Evolutionary conservation across 2,329 filamentous ascomycete species (phyloP).

Genomic region (Fusarium concolor): DNA sequence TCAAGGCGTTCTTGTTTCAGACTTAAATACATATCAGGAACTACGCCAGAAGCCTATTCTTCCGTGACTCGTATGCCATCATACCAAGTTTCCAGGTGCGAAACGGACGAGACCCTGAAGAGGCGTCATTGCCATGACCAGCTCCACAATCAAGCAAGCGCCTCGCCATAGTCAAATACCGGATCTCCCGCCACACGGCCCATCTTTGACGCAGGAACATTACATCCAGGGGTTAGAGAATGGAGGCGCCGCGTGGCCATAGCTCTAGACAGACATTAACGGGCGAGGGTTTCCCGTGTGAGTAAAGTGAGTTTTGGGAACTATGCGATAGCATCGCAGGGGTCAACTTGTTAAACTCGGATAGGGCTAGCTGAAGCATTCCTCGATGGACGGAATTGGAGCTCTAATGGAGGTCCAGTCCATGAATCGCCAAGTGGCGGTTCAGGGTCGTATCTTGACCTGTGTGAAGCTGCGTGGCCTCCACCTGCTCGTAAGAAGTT

Average conservation of each 20-base stretch:
- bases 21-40: slow-evolving; percentile 24
- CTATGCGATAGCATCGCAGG: not conserved
- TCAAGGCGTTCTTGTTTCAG: not conserved
- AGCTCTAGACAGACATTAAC: slow-evolving; percentile 1
- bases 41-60: not conserved
- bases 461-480: not conserved
- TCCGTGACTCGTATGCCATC: not conserved
- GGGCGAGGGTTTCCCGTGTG: not conserved
- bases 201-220: slow-evolving; percentile 19
- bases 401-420: not conserved
- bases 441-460: not conserved
- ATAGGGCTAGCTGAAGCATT: not conserved
- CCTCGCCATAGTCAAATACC: slow-evolving; percentile 12
- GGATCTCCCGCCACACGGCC: slow-evolving; percentile 7
- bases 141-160: slow-evolving; percentile 3
- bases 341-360: not conserved
- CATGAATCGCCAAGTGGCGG: not conserved
- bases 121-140: slow-evolving; percentile 4
- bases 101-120: slow-evolving; percentile 24
- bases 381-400: slow-evolving; percentile 6
- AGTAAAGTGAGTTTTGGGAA: not conserved
- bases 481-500: not conserved
- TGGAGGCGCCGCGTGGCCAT: slow-evolving; percentile 1
- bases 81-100: not conserved
- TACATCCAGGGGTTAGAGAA: not conserved